A percentile compares a stretch with the other conserved stretches of the same genome.
Conservation (phyloP, 2,329 filamentous ascomycete species). For the Talaromyces sp. region DNA sequence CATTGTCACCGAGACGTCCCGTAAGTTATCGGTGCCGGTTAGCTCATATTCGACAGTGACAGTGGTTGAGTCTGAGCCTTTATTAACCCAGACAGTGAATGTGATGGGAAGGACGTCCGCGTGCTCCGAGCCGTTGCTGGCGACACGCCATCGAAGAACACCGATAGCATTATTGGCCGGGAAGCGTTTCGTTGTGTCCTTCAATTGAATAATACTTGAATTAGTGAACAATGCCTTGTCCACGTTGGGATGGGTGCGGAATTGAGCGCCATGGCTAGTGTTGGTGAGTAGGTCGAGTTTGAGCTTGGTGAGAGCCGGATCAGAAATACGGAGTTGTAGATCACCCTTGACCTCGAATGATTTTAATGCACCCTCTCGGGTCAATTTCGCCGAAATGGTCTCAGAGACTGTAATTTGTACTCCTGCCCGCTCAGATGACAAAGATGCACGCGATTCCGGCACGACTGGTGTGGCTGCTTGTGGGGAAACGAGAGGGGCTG, state of each 20-base stretch:
- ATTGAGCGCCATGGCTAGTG: constrained; percentile 79
- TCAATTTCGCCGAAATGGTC: constrained; percentile 83
- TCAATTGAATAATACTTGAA: constrained; percentile 82
- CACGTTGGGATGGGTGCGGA: constrained; percentile 94
- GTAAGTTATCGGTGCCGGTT: constrained; percentile 71
- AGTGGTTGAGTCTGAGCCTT: constrained; percentile 75
- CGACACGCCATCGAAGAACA: constrained; percentile 83
- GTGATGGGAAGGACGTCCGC: constrained; percentile 81
- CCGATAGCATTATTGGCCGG: constrained; percentile 91
- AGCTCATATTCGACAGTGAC: constrained; percentile 96
- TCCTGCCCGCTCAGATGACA: constrained; percentile 73
- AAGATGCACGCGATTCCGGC: constrained; percentile 57
- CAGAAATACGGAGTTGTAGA: constrained; percentile 83
- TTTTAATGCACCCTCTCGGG: constrained; percentile 80
- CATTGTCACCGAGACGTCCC: constrained; percentile 82
- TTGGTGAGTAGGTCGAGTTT: constrained; percentile 77
- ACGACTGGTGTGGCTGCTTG: constrained; percentile 51
- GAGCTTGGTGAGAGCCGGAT: constrained; percentile 84
- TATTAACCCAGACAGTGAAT: constrained; percentile 97
- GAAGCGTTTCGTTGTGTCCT: constrained; percentile 82
- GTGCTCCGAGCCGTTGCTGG: constrained; percentile 76
- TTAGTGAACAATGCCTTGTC: constrained; percentile 83
- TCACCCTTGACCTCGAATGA: constrained; percentile 89
- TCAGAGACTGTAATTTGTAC: constrained; percentile 87
- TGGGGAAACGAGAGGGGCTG: constrained; percentile 64